Base-by-base conservation (phyloP, 164 flowering plant genomes). In the Vitis rupestris region DNA sequence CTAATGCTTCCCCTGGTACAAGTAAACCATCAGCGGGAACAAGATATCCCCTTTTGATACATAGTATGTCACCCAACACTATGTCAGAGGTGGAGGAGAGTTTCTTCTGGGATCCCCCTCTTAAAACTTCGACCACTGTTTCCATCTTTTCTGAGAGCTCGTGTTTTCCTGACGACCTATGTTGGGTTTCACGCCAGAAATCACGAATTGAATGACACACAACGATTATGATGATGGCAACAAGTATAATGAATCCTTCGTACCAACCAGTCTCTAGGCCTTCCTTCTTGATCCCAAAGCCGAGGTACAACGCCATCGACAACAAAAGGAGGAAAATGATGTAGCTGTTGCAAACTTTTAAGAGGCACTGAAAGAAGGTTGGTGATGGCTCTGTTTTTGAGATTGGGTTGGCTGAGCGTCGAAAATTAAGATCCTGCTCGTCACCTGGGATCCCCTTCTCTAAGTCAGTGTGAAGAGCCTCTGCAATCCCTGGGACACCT, bases 1-100 rank as follows among this genome's bases (percentile, higher is more conserved):
- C 53, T 37, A 44, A 61, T 57, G 10, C 37, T 10, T 51, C 44
- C 8, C 50, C 70, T 9, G 48, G 47, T 51, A 70, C 13, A 15
- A 52, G 52, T 54, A 70, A 29, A 19, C 77, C 77, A 66, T 75
- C 77, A 53, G 63, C 70, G 4, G 77, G 77, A 61, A 75, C 63
- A 3, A 31, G 57, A 65, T 29, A n/a, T 8, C 70, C 74, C 58
- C 48, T 70, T 48, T 65, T 14, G 49, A 75, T 16, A 13, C 15
- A 52, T 14, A 70, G 62, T 29, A 75, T 27, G 51, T 70, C 77
- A 59, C 77, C 73, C 9, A 27, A 5, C 14, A 52, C 50, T n/a
- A 70, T 44, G 11, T 65, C 74, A 8, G 44, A 50, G 16, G 29
- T 19, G 12, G 27, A 23, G 55, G 11, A 11, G 27, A 69, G 19